phyloP scores from a whole-genome alignment of 2,329 filamentous ascomycete genomes.

The Immersiporthe knoxdaviesiana region DNA sequence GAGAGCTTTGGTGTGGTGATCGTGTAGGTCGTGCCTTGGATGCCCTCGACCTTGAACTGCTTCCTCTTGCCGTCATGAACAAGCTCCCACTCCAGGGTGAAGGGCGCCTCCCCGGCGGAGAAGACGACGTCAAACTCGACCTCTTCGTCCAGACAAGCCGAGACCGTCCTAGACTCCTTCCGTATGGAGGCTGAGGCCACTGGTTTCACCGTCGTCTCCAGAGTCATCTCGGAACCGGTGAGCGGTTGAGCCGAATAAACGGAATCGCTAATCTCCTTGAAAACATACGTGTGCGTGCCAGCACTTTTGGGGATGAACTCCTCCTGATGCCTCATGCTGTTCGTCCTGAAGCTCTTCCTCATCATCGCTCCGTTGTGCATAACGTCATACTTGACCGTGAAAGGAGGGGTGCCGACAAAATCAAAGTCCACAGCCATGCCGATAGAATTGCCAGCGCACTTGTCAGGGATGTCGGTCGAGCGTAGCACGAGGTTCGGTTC shows the following conservation, averaged over 20 bases:
- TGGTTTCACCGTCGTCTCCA: conserved; percentile 92
- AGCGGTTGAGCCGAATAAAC: conserved; percentile 74
- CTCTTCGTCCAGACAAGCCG: conserved; percentile 81
- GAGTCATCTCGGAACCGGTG: conserved; percentile 60
- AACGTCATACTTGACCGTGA: conserved; percentile 78
- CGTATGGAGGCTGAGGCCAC: conserved; percentile 79
- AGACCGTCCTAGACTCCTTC: conserved; percentile 56
- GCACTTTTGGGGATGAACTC: conserved; percentile 81
- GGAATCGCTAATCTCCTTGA: conserved; percentile 77
- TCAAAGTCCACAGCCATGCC: conserved; percentile 88
- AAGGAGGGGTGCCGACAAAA: conserved; percentile 89
- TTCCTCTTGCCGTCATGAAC: conserved; percentile 85
- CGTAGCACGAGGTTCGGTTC: conserved; percentile 78
- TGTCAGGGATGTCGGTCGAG: conserved; percentile 85
- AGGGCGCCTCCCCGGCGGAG: conserved; percentile 82
- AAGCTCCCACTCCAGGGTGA: conserved; percentile 88
- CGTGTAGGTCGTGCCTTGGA: conserved; percentile 64
- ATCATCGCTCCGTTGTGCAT: conserved; percentile 63
- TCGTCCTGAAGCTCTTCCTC: conserved; percentile 59
- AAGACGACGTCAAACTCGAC: conserved; percentile 70
- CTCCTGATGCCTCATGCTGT: conserved; percentile 79
- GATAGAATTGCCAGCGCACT: conserved; percentile 91
- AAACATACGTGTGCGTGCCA: conserved; percentile 85
- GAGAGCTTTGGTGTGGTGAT: conserved; percentile 76
- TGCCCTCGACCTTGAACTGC: conserved; percentile 66